Evolutionary conservation across 768 basidiomycete species (phyloP).

Genomic region (Russula lepida): DNA sequence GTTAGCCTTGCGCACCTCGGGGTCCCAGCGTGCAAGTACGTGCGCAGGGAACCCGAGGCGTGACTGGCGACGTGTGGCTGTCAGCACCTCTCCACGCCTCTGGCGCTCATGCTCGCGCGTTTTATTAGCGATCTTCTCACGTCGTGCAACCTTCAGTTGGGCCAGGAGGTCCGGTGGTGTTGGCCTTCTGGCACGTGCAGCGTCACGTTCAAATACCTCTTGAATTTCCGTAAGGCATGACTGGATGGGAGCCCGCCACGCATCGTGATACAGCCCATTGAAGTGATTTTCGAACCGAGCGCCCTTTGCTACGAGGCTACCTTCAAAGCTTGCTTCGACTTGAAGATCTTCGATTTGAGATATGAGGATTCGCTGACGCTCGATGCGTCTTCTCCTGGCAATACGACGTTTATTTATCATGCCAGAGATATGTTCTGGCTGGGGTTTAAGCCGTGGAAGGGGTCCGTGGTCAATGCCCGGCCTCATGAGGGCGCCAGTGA

Average conservation of each 20-base stretch:
- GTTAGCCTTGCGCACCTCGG: constrained; percentile 40
- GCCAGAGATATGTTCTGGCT: constrained; percentile 60
- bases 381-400: constrained; percentile 40
- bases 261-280: constrained; percentile 6
- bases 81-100: constrained; percentile 51
- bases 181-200: constrained; percentile 34
- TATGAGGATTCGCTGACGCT: constrained; percentile 27
- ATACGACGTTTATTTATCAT: constrained; percentile 52
- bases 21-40: constrained; percentile 44
- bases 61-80: constrained; percentile 38
- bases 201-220: constrained; percentile 33
- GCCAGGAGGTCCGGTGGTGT: constrained; percentile 43
- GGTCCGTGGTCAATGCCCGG: constrained; percentile 57
- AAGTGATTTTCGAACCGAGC: constrained; percentile 22
- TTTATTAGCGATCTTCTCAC: constrained; percentile 55
- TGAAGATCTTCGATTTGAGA: constrained; percentile 31
- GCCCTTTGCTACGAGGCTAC: constrained; percentile 14
- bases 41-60: constrained; percentile 57
- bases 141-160: constrained; percentile 46
- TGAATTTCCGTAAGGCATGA: constrained; percentile 28
- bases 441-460: constrained; percentile 72
- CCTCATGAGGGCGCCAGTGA: constrained; percentile 65
- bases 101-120: constrained; percentile 54
- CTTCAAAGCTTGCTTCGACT: constrained; percentile 36
- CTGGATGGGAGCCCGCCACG: constrained; percentile 33